Conservation (phyloP, 2,329 filamentous ascomycete genomes). For the Aspergillus sp. region DNA sequence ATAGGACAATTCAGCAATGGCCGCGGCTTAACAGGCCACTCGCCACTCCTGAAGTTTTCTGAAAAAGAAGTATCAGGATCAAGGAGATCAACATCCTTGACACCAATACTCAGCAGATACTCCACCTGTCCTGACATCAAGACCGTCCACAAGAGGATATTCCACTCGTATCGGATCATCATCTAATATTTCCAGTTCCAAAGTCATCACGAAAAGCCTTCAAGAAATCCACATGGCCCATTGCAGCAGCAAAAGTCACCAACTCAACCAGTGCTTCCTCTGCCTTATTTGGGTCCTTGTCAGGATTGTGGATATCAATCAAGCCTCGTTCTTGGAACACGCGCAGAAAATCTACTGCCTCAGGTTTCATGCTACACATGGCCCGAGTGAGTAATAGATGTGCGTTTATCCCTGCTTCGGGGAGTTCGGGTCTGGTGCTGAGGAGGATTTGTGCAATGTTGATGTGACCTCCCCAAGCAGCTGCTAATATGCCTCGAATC, state of each 20-base stretch:
- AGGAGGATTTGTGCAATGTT: neutral
- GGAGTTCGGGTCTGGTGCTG: neutral
- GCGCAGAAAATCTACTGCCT: neutral
- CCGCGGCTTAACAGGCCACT: neutral
- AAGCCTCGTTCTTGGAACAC: neutral
- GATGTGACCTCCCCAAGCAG: constrained; percentile 1
- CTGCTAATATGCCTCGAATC: neutral
- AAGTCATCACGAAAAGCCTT: neutral
- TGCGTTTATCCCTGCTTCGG: neutral
- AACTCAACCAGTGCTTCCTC: neutral
- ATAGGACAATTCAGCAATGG: neutral
- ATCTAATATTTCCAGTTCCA: neutral
- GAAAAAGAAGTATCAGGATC: neutral
- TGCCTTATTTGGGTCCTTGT: neutral
- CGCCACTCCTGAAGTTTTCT: neutral
- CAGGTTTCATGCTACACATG: constrained; percentile 1
- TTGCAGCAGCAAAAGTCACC: neutral
- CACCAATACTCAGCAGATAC: neutral
- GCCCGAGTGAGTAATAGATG: neutral
- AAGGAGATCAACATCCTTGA: neutral
- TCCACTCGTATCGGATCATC: neutral
- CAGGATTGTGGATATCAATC: neutral
- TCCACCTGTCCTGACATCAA: neutral
- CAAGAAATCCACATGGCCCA: neutral
- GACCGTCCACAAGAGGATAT: neutral